Conservation (phyloP, 371 early-diverging fungal genomes). For the Nematocida sp. region DNA sequence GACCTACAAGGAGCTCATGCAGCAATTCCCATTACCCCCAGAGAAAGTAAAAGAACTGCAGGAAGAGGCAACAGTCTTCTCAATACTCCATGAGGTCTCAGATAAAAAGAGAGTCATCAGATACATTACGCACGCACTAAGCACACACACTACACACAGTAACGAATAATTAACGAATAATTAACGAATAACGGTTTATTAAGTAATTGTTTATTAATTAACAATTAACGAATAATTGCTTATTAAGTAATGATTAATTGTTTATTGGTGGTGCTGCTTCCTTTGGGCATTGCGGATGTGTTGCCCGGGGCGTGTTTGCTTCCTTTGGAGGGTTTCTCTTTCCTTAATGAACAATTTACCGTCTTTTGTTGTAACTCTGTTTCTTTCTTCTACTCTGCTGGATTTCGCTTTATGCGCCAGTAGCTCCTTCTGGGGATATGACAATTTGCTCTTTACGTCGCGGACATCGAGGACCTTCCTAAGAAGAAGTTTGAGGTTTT, state of each 20-base stretch:
- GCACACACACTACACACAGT: too few species aligned
- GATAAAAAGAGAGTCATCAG: too few species aligned
- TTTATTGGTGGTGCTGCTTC: too few species aligned
- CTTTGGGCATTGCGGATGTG: too few species aligned
- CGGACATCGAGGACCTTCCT: slow-evolving; percentile 29
- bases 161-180: too few species aligned
- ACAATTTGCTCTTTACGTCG: background rate
- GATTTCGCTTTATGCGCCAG: background rate
- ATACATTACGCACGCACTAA: too few species aligned
- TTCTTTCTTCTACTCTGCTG: slow-evolving; percentile 7
- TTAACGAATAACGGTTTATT: too few species aligned
- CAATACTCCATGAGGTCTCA: background rate
- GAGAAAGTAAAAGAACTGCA: background rate
- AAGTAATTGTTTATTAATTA: too few species aligned
- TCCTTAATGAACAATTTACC: slow-evolving; percentile 29
- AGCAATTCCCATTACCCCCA: background rate
- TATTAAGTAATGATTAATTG: too few species aligned
- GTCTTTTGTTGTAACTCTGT: slow-evolving; percentile 1
- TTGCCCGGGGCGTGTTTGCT: too few species aligned
- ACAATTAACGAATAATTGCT: too few species aligned
- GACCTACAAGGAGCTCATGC: background rate
- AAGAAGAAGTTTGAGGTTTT: slow-evolving; percentile 37
- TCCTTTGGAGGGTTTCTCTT: background rate
- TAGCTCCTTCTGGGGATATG: slow-evolving; percentile 12
- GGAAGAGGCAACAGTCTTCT: background rate